Evolutionary conservation across 108 stramenopile genomes (phyloP).

Genomic region (Skeletonema menzelii): DNA sequence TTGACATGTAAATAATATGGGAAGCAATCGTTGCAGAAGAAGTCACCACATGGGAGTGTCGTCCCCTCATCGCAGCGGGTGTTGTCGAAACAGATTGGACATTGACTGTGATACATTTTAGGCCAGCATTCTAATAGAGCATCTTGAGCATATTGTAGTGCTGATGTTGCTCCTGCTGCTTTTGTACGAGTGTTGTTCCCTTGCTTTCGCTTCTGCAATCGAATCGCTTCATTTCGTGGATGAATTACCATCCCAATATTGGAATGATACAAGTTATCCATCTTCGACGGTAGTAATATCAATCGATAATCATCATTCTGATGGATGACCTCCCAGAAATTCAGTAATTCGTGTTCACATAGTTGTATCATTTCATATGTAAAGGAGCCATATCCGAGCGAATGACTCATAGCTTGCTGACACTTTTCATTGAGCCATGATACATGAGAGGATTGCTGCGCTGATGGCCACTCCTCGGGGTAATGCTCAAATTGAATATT

Average conservation of each 20-base stretch:
- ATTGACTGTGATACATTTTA: background rate
- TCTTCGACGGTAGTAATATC: background rate
- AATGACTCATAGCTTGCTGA: background rate
- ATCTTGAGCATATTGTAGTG: background rate
- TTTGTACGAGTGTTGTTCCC: background rate
- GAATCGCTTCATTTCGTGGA: background rate
- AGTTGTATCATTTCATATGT: background rate
- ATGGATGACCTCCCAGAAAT: background rate
- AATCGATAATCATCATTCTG: background rate
- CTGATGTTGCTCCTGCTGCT: background rate
- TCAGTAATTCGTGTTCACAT: background rate
- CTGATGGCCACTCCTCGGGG: background rate
- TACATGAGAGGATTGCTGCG: background rate
- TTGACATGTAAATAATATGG: background rate
- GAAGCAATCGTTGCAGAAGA: background rate
- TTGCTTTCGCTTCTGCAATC: background rate
- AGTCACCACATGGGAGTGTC: background rate
- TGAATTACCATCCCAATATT: background rate
- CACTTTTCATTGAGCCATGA: background rate
- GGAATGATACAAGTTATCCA: background rate
- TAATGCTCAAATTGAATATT: background rate
- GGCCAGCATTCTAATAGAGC: background rate
- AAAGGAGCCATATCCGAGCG: background rate
- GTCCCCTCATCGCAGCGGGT: background rate
- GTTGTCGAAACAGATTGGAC: background rate